These are phyloP conservation scores for Mantamonas sphyraenae DNA, from an alignment of 78 protist species.

Conservation along the genomic window DNA sequence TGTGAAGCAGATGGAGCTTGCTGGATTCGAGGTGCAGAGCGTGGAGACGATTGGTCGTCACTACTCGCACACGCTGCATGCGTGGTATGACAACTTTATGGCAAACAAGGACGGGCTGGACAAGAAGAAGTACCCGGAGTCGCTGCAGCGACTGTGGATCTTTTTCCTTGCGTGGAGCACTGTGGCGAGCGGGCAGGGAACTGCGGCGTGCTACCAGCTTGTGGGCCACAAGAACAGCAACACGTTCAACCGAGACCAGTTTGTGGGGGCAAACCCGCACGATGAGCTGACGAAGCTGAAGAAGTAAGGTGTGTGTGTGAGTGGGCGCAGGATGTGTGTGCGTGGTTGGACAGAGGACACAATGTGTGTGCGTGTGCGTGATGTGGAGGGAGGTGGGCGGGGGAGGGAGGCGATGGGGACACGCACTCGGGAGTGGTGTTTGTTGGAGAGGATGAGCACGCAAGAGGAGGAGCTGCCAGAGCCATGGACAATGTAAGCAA, in stretches of 20 bases:
- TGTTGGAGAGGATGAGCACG: too few species aligned
- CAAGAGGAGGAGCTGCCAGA: too few species aligned
- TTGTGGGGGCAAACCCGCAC: too few species aligned
- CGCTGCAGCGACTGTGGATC: conserved; percentile 12
- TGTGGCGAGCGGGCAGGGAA: conserved; percentile 32
- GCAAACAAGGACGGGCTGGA: not conserved
- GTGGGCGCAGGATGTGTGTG: too few species aligned
- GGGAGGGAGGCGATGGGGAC: too few species aligned
- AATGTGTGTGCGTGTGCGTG: too few species aligned
- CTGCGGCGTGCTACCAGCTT: conserved; percentile 44
- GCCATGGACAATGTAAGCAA: too few species aligned
- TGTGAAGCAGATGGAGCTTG: conserved; percentile 17
- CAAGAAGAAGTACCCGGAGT: not conserved
- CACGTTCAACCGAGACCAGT: conserved; percentile 23
- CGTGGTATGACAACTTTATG: conserved; percentile 26
- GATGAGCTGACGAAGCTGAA: too few species aligned
- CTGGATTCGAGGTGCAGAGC: conserved; percentile 42
- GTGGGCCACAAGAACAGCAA: conserved; percentile 30
- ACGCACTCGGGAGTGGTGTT: too few species aligned
- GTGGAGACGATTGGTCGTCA: conserved; percentile 40
- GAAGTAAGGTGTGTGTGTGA: too few species aligned
- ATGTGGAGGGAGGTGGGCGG: too few species aligned
- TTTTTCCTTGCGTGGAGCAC: conserved; percentile 42
- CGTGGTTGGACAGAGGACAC: too few species aligned
- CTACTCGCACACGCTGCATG: conserved; percentile 31